Evolutionary conservation across 1,284 basidiomycete genomes (phyloP), one percentile per base, ranked within the genome.

Genomic region (Sphaerobolus stellatus): DNA sequence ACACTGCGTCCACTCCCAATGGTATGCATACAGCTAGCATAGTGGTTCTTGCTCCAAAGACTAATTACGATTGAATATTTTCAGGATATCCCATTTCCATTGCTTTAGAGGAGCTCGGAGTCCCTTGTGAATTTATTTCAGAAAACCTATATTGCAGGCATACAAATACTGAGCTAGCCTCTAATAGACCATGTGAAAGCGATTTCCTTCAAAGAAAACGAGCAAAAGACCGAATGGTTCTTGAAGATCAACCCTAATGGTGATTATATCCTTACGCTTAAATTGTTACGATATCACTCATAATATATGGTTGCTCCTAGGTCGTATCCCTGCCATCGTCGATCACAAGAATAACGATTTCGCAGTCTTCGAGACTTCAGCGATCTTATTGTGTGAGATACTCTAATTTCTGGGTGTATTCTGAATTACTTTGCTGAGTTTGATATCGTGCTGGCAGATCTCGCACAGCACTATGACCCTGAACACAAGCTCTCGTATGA

Each of bases 401-500:
- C 14, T 30, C 31, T 27, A 48, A 16, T 27, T 27, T 31, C 4
- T 3, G 18, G 9, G 3, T 28, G 30, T 7, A 8, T 27, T 27
- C 14, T 18, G 14, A 33, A 40, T 30, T 38, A 22, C 33, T 43
- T 38, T 38, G n/a, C n/a, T n/a, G n/a, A n/a, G n/a, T n/a, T n/a
- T n/a, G n/a, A 50, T 43, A n/a, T 27, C 45, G 4, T 20, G 16
- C 3, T 14, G 13, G 2, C 34, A 54, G 52, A 54, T 41, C 33
- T 54, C 30, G 52, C 44, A 14, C 41, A 43, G 41, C 41, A 43
- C 11, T 54, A 48, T 34, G 52, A 54, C 30, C 58, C 51, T 7
- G 66, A 69, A 50, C 56, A 64, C 58, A 69, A 62, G 59, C 58
- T 72, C 53, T 62, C 62, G 9, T 54, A 54, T 40, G 64, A 65